Base-by-base conservation (phyloP, 176 grass and related monocot genomes). In the Olyra latifolia region DNA sequence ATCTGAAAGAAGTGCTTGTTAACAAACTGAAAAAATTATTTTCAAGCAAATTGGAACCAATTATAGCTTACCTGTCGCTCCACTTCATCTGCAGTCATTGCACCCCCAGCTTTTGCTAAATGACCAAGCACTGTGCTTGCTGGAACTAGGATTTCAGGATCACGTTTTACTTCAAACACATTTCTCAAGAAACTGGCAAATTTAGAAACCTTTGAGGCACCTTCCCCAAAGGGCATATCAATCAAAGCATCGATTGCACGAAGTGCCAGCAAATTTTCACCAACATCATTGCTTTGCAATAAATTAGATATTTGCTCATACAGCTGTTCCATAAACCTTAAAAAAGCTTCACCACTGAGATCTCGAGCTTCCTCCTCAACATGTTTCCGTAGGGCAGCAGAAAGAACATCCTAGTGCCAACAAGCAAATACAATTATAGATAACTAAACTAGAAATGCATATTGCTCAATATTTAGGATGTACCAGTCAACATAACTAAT, bases 81-180 rank as follows among this genome's bases (percentile, higher is more conserved):
- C 53, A 98, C 96, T 87, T 98, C 90, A 85, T 98, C 96, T 49
- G 92, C 92, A 49, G 92, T 91, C 96, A 98, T 95, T 76, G 96
- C 92, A 23, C 96, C 96, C 25, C 96, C 96, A 13, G 88, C 90
- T 79, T 83, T 93, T 17, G 92, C 92, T 65, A 98, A 85, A 82
- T 98, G 96, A 41, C 96, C 96, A 17, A 98, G 88, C 66, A 98
- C 96, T 68, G 86, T 42, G 39, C 96, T 98, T 35, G 96, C 92
- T 64, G 93, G 96, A 79, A 98, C 77, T 82, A 98, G 67, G 52
- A 98, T 87, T 74, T 95, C 92, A 62, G 90, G 90, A 65, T 98
- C 96, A 24, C 92, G 90, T 78, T 98, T 98, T 63, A 63, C 83
- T 48, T 98, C 96, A 81, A 98, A 98, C 23, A 93, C 81, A 75